Base-by-base conservation (phyloP, 2,329 filamentous ascomycete species). In the Blastomyces gilchristii region DNA sequence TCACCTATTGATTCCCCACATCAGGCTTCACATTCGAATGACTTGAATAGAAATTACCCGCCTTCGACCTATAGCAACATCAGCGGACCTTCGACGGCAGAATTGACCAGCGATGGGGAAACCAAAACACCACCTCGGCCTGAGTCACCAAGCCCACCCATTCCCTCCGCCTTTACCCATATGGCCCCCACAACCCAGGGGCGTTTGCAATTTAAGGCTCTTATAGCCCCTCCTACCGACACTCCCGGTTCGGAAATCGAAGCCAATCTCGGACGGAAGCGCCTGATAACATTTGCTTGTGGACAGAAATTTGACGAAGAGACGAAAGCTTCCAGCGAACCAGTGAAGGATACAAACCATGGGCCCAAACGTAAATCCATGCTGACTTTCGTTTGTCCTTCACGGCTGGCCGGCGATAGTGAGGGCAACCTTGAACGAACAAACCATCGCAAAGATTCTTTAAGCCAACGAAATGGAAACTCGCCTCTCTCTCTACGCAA, bases 261-360 rank as follows among this genome's bases (percentile, higher is more conserved):
- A 71, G 83, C 82, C n/a, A 81, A 79, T 12, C 76, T 87, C 60
- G 87, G 86, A 58, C 88, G 90, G 71, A 96, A 92, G 78, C 85
- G 92, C 65, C 93, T 90, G 75, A 97, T 97, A 68, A 93, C 89
- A 64, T 97, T 97, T 74, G 91, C 91, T 43, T 97, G 93, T 73
- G 87, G 84, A 45, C 83, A 83, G 47, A 89, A 87, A 71, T 81
- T 63, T 34, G 31, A 61, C n/a, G 71, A 76, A 11, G 70, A 74
- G 67, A 76, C 75, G 64, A 72, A 69, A 58, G 68, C 71, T 41
- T 69, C 69, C 52, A 69, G 70, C 61, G 69, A 72, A 63, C 65
- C 71, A 31, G 70, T 68, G 16, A 70, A 71, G 62, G 64, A 67
- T 25, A 58, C 60, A 45, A 66, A 65, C 31, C 62, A 63, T 18